These are phyloP conservation scores for Fagopyrum homotropicum DNA, from an alignment of 148 eudicot genomes.

Conservation along the genomic window DNA sequence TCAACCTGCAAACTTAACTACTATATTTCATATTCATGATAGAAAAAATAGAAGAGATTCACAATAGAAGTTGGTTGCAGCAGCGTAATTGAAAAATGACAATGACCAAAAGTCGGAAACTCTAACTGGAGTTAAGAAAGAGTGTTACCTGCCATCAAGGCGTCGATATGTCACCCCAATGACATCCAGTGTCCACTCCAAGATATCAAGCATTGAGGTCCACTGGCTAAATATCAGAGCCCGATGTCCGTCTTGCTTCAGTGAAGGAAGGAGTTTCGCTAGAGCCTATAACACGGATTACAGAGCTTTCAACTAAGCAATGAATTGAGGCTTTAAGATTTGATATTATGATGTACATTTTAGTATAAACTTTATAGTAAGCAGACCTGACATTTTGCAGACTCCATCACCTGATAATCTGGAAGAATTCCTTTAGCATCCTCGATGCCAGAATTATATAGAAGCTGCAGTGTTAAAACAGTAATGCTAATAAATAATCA, in stretches of 20 bases:
- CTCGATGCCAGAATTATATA: constrained; percentile 49
- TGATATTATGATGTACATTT: background rate
- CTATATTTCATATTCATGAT: background rate
- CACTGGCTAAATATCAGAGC: constrained; percentile 98
- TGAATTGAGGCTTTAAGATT: background rate
- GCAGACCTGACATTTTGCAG: constrained; percentile 85
- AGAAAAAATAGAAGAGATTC: background rate
- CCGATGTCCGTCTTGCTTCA: constrained; percentile 64
- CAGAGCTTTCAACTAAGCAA: background rate
- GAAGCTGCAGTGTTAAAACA: constrained; percentile 52
- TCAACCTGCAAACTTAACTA: background rate
- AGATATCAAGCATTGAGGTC: constrained; percentile 99
- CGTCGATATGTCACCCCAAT: constrained; percentile 81
- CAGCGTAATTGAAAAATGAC: background rate
- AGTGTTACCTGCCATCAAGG: constrained; percentile 89
- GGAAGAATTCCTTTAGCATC: constrained; percentile 62
- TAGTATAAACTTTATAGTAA: constrained; percentile 1
- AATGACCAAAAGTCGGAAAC: background rate
- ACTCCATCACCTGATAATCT: constrained; percentile 57
- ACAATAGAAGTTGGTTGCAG: background rate
- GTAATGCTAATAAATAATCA: background rate
- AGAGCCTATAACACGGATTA: constrained; percentile 44
- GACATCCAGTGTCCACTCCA: constrained; percentile 96
- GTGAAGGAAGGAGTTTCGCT: constrained; percentile 65
- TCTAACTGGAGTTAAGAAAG: background rate